Evolutionary conservation across 192 early-diverging fungal species (phyloP).

Genomic region (Backusella parvicylindrica): DNA sequence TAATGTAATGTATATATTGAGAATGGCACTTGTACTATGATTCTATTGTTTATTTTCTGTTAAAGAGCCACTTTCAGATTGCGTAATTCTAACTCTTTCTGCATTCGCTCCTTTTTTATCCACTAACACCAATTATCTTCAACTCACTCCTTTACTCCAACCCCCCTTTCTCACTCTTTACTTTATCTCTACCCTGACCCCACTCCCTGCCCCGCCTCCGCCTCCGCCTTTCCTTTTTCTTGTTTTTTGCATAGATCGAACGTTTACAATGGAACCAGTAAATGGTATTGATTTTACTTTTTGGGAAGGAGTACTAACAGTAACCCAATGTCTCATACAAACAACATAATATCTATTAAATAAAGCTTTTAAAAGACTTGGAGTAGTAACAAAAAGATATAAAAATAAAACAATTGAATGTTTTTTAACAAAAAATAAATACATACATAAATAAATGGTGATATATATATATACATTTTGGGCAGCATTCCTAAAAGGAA

Average conservation of each 20-base stretch:
- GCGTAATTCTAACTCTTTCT: background rate
- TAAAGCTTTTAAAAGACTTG: no score
- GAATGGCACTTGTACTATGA: background rate
- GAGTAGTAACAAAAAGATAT: no score
- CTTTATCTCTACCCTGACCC: background rate
- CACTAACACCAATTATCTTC: background rate
- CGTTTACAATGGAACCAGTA: background rate
- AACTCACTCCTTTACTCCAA: background rate
- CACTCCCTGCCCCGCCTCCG: background rate
- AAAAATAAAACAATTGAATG: no score
- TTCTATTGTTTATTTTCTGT: background rate
- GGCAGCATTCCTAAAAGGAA: background rate
- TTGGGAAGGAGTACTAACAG: background rate
- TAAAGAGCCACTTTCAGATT: background rate
- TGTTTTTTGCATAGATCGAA: background rate
- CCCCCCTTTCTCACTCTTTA: background rate
- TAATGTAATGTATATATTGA: background rate
- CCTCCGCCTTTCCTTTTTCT: background rate
- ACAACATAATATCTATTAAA: no score
- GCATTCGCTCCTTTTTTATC: background rate
- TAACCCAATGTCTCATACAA: no score
- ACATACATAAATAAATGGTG: no score
- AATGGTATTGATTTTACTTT: background rate
- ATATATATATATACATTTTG: no score
- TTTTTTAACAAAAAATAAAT: no score